Evolutionary conservation across 1,139 yeast genomes (phyloP), one percentile per base, ranked within the genome.

Genomic region (Nakaseomyces uthaithaninus): DNA sequence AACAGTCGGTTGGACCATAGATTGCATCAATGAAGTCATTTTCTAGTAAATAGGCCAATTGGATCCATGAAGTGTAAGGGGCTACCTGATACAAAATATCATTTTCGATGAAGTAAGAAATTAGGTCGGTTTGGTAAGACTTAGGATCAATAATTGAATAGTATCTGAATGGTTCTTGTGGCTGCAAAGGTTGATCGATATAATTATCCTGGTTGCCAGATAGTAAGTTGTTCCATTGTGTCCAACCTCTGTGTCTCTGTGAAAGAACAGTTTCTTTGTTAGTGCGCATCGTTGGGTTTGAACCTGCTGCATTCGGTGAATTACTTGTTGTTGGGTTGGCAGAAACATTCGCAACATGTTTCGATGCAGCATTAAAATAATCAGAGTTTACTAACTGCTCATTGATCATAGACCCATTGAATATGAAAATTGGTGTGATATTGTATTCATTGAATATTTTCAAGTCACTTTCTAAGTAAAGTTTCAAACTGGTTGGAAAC

Each of bases 61-160:
- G 97, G 41, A 83, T 76, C 59, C 87, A 77, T 0, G 96, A 77
- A 42, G 79, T 73, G 55, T 80, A 87, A 2, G 98, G 98, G 24
- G 94, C 82, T 14, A 87, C 75, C 45, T 86, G 62, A 55, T 74
- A 89, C 47, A 79, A 82, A 20, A 85, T 66, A 3, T 68, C 72
- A 41, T 72, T 67, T 19, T 71, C 74, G 37, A 72, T 69, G 46
- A 91, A 74, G 45, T 74, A 72, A 28, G 69, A 64, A 45, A 83
- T 66, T 47, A 85, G 65, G 47, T 77, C 79, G 41, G 71, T 66
- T 43, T 72, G 62, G 60, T 77, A 70, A 2, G 77, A 71, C 42
- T 74, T 54, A 2, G 57, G 36, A 9, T 51, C 51, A 35, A 61
- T 54, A 1, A 52, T 51, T 0, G 62, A 49, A 27, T 49, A 45